Percentiles rank a stretch among this genome's conserved stretches.
These are phyloP conservation scores for Ocimum tenuiflorum DNA, from an alignment of 257 asterid species.

Conservation along the genomic window DNA sequence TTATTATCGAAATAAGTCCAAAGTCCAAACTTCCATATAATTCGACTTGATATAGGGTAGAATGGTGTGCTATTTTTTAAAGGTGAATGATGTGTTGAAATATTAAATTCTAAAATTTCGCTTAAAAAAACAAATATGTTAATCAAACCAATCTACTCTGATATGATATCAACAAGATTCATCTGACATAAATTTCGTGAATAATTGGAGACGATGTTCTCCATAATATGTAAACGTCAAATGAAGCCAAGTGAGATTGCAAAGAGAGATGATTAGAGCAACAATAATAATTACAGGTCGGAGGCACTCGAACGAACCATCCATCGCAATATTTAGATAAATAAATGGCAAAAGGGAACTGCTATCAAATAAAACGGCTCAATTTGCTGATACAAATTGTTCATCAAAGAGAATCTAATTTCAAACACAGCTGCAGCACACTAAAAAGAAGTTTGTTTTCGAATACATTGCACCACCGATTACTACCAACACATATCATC, in stretches of 20 bases:
- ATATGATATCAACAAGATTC: too few relatives aligned
- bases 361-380: not conserved
- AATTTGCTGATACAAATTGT: not conserved
- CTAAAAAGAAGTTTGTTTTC: not conserved
- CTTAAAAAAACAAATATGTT: not conserved
- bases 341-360: not conserved
- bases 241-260: not conserved
- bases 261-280: not conserved
- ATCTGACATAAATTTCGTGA: too few relatives aligned
- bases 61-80: too few relatives aligned
- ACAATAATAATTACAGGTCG: not conserved
- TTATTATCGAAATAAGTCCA: too few relatives aligned
- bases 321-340: not conserved
- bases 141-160: too few relatives aligned
- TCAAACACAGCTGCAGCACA: not conserved
- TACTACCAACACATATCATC: not conserved
- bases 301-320: too few relatives aligned
- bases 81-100: too few relatives aligned
- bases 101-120: too few relatives aligned
- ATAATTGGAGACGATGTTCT: too few relatives aligned
- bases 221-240: too few relatives aligned
- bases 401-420: not conserved
- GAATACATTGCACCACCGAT: slow-evolving; percentile 1
- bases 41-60: too few relatives aligned
- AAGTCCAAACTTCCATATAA: too few relatives aligned